phyloP scores from a whole-genome alignment of 805 yeast genomes.

The Kodamaea neixiangensis region DNA sequence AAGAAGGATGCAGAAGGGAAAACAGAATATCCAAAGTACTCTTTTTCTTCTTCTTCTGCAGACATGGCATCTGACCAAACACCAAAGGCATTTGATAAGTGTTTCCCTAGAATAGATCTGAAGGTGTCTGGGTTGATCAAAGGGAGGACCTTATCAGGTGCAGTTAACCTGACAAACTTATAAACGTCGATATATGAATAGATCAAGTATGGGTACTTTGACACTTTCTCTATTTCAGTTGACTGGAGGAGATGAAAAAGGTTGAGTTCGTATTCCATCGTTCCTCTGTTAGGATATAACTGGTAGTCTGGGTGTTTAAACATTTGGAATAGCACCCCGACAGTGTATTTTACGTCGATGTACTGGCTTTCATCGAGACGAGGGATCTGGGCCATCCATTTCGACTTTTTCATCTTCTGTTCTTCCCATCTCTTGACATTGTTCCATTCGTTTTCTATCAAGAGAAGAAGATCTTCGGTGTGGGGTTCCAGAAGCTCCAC shows the following conservation, averaged over 20 bases:
- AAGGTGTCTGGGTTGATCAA: conserved; percentile 40
- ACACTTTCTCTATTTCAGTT: conserved; percentile 49
- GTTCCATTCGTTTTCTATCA: conserved; percentile 38
- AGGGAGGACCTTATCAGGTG: conserved; percentile 32
- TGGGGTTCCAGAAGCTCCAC: conserved; percentile 21
- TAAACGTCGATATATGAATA: conserved; percentile 49
- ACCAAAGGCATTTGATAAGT: conserved; percentile 70
- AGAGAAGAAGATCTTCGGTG: conserved; percentile 13
- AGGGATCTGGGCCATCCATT: conserved; percentile 27
- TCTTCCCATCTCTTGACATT: conserved; percentile 39
- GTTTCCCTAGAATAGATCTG: conserved; percentile 55
- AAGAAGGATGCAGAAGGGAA: conserved; percentile 66
- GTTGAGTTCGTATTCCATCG: conserved; percentile 19
- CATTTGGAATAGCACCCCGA: conserved; percentile 37
- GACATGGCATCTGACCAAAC: conserved; percentile 52
- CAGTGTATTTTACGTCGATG: conserved; percentile 50
- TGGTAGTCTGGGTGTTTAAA: conserved; percentile 14
- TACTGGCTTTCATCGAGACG: conserved; percentile 55
- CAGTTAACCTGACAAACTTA: conserved; percentile 45
- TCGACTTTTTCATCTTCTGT: conserved; percentile 16
- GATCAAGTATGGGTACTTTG: conserved; percentile 48
- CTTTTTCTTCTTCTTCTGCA: conserved; percentile 48
- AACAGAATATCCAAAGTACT: conserved; percentile 60
- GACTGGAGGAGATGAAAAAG: conserved; percentile 50
- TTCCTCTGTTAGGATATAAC: conserved; percentile 8